Percentiles rank a stretch among this genome's conserved stretches.
Evolutionary conservation across 208 protist genomes (phyloP).

Genomic region (Crithidia bombi): DNA sequence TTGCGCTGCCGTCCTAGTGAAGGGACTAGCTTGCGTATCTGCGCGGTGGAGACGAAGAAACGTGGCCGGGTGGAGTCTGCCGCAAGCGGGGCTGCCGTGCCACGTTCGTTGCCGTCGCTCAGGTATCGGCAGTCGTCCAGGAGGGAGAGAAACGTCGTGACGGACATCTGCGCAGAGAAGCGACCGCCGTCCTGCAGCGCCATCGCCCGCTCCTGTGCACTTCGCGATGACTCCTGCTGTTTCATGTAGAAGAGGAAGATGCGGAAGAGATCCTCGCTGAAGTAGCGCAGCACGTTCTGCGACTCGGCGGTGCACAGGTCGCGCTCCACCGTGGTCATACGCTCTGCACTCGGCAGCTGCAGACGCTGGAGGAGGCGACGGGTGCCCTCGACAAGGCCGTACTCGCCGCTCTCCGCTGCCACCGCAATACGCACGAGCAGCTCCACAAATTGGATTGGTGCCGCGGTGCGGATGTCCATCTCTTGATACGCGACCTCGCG

Average conservation of each 20-base stretch:
- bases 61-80: slow-evolving; percentile 23
- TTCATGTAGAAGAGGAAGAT: slow-evolving; percentile 87
- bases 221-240: slow-evolving; percentile 57
- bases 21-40: slow-evolving; percentile 43
- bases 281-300: slow-evolving; percentile 72
- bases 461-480: slow-evolving; percentile 75
- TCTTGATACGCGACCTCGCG: slow-evolving; percentile 64
- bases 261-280: slow-evolving; percentile 70
- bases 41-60: slow-evolving; percentile 47
- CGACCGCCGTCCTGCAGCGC: slow-evolving; percentile 66
- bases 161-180: slow-evolving; percentile 61
- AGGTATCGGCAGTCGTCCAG: slow-evolving; percentile 79
- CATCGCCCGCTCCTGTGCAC: slow-evolving; percentile 41
- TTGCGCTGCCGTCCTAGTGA: slow-evolving; percentile 24
- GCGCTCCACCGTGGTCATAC: slow-evolving; percentile 28
- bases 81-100: neutral
- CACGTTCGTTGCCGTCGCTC: slow-evolving; percentile 23
- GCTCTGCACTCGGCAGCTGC: slow-evolving; percentile 27
- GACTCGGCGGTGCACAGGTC: slow-evolving; percentile 47
- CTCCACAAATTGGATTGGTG: slow-evolving; percentile 74
- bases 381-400: slow-evolving; percentile 55
- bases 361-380: slow-evolving; percentile 49
- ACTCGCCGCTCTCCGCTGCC: slow-evolving; percentile 29
- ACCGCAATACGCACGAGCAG: slow-evolving; percentile 73
- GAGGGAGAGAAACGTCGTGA: slow-evolving; percentile 53